Base-by-base conservation (phyloP, 768 basidiomycete genomes). In the Podaxis sp. region DNA sequence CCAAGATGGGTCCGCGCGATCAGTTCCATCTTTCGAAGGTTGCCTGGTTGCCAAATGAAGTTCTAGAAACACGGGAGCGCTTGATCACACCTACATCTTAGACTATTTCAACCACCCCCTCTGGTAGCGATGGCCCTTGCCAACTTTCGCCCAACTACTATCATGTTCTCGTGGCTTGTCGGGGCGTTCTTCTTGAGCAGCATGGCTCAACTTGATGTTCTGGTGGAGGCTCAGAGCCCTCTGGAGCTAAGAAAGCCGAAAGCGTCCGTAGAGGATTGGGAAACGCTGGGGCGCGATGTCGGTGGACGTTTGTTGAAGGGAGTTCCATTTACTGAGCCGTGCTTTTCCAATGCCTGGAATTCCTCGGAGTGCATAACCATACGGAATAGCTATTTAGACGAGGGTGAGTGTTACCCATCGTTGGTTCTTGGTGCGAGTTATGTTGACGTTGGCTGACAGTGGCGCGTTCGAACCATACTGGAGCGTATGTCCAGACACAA, bases 401-500 rank as follows among this genome's bases (percentile, higher is more conserved):
- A 67, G 64, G 30, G 71, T 70, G 33, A 39, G 64, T 36, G 19
- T 46, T 7, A 61, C 7, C 15, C 24, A 8, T 30, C 46, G 11
- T 8, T 30, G 42, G n/a, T 11, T 46, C 12, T 12, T 38, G 13
- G 26, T 24, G n/a, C 28, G 13, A 22, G 30, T 57, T 48, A 19
- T 33, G 3, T 46, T 46, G 19, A 24, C 4, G 17, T 26, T n/a
- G 1, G 5, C 33, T 26, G 7, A 5, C 19, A 72, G 71, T 57
- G 13, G 46, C 48, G 11, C 64, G 69, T 11, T 52, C 71, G 3
- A 52, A 61, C 9, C 46, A 59, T 2, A 63, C 68, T 2, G 49
- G 58, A 2, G 71, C 68, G 17, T 71, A 70, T 59, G 66, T 69
- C 40, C 68, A 71, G 53, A 66, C 79, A 0, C 82, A 86, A 65